Conservation (phyloP, 805 yeast species). For the Candida fluviatilis region DNA sequence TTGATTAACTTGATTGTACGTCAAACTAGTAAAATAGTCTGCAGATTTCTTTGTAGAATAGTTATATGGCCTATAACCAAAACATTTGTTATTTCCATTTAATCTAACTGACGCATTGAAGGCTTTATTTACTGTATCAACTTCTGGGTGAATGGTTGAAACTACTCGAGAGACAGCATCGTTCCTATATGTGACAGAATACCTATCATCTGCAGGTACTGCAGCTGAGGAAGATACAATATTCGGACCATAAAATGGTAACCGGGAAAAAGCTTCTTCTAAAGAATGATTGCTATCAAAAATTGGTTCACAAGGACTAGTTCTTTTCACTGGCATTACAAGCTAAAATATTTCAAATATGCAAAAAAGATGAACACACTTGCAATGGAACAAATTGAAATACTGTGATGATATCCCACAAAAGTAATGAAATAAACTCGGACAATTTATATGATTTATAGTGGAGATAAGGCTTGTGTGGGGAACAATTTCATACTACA, state of each 20-base stretch:
- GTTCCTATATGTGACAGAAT: conserved; percentile 47
- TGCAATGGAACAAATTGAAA: too few species aligned
- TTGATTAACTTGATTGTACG: conserved; percentile 26
- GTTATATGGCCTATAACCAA: conserved; percentile 19
- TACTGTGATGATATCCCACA: too few species aligned
- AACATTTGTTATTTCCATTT: conserved; percentile 17
- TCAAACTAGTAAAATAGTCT: conserved; percentile 10
- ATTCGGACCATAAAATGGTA: conserved; percentile 4
- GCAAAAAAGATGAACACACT: too few species aligned
- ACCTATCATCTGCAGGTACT: conserved; percentile 16
- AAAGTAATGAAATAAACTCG: too few species aligned
- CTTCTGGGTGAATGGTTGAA: conserved; percentile 13
- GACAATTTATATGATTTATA: too few species aligned
- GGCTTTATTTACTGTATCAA: conserved; percentile 19
- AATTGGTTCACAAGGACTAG: conserved; percentile 3
- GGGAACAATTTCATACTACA: too few species aligned
- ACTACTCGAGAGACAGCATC: conserved; percentile 12
- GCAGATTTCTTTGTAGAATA: conserved; percentile 10
- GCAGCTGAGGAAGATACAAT: neutral
- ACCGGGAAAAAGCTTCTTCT: conserved; percentile 1
- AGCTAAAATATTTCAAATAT: too few species aligned
- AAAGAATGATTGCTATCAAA: neutral
- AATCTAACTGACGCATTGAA: conserved; percentile 17
- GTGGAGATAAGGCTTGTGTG: too few species aligned
- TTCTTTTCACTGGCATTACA: neutral